phyloP scores from a whole-genome alignment of 192 early-diverging fungal genomes.

The Martensiomyces pterosporus region DNA sequence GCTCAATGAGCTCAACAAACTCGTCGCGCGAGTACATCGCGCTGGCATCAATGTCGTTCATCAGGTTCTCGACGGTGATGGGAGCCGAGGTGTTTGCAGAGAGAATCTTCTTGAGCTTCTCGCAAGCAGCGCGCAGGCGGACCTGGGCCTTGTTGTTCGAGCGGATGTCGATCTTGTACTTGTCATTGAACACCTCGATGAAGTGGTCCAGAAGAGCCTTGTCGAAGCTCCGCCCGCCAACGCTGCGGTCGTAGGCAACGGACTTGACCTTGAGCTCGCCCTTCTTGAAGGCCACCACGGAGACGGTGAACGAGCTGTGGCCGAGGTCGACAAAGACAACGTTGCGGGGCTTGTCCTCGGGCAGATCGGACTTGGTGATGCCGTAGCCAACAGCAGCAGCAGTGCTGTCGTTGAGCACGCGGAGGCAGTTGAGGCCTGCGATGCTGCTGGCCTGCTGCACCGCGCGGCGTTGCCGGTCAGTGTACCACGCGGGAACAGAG shows the following conservation, averaged over 20 bases:
- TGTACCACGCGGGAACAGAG: constrained; percentile 93
- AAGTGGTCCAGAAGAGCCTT: constrained; percentile 83
- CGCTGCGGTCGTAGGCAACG: constrained; percentile 87
- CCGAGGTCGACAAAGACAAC: constrained; percentile 95
- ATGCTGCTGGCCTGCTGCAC: constrained; percentile 84
- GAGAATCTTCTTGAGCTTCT: constrained; percentile 96
- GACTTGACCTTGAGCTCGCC: constrained; percentile 91
- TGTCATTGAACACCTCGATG: constrained; percentile 82
- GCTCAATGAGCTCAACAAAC: constrained; percentile 76
- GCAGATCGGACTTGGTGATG: constrained; percentile 96
- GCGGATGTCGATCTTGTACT: constrained; percentile 93
- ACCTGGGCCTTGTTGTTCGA: constrained; percentile 85
- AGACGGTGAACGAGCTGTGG: constrained; percentile 77
- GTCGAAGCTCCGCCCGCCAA: constrained; percentile 97
- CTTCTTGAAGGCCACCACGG: constrained; percentile 90
- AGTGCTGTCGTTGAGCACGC: constrained; percentile 90
- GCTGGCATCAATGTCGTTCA: constrained; percentile 93
- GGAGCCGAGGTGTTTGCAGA: constrained; percentile 87
- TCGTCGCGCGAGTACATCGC: constrained; percentile 79
- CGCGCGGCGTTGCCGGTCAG: constrained; percentile 86
- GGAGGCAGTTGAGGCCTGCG: constrained; percentile 83
- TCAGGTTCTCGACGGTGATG: constrained; percentile 91
- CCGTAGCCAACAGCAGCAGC: constrained; percentile 95
- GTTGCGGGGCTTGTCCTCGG: constrained; percentile 86
- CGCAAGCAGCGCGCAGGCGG: constrained; percentile 82